Percentiles rank a stretch among this genome's conserved stretches.
These are phyloP conservation scores for Ailanthus altissimus DNA, from an alignment of 345 rosid species.

Conservation along the genomic window DNA sequence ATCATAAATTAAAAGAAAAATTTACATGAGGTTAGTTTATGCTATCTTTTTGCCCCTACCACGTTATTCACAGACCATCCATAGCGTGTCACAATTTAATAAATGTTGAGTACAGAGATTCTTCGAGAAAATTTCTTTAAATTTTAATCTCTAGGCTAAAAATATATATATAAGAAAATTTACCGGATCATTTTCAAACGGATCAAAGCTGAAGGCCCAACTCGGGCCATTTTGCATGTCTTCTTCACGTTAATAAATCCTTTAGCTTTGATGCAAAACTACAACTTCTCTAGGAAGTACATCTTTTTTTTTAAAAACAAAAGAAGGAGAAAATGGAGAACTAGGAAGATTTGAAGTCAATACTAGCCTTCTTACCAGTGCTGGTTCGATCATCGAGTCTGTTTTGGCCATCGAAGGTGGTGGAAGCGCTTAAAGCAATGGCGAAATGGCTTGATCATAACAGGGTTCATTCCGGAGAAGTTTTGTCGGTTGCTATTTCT, in stretches of 20 bases:
- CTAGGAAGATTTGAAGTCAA: constrained; percentile 54
- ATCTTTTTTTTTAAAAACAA: too few species aligned
- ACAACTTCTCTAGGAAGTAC: too few species aligned
- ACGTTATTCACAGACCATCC: too few species aligned
- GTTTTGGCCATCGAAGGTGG: constrained; percentile 67
- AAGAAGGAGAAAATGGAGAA: constrained; percentile 42
- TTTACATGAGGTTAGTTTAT: too few species aligned
- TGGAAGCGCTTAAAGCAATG: constrained; percentile 60
- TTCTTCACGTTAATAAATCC: neutral
- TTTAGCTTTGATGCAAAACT: neutral
- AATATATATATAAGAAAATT: too few species aligned
- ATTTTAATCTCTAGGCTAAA: too few species aligned
- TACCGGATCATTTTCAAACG: neutral
- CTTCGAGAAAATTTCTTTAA: too few species aligned
- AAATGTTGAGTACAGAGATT: too few species aligned
- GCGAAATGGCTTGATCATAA: constrained; percentile 64
- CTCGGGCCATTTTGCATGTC: neutral
- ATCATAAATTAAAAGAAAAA: too few species aligned
- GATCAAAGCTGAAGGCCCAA: neutral
- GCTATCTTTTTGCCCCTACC: too few species aligned
- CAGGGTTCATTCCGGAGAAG: constrained; percentile 64
- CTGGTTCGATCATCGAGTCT: constrained; percentile 47
- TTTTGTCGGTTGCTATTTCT: constrained; percentile 52
- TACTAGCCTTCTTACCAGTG: constrained; percentile 57
- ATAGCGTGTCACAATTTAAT: too few species aligned